Base-by-base conservation (phyloP, 2,329 filamentous ascomycete species). In the Aspergillus pseudotamarii region DNA sequence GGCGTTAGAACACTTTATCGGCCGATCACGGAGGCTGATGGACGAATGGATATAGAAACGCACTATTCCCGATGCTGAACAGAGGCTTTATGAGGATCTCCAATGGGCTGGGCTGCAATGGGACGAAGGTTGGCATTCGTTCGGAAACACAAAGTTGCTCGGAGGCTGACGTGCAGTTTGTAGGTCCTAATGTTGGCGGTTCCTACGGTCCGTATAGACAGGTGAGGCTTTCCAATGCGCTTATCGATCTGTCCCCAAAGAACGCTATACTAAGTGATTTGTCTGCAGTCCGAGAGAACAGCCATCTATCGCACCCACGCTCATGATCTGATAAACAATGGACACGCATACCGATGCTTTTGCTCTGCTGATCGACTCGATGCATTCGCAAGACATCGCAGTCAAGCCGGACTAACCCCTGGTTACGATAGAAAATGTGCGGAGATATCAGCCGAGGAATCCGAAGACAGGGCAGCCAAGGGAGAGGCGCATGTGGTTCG, bases 291-390 rank as follows among this genome's bases (percentile, higher is more conserved):
- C 1, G 88, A 97, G 76, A 86, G 95, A 61, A 88, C 92, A 2
- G 76, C 81, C 1, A 81, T 92, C 19, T 98, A 99, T 76, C 83
- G 85, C 66, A 77, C 88, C 61, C 88, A 97, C 73, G 89, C 90
- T 8, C 77, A 91, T 48, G 79, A 85, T 14, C 83, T 99, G 14
- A 76, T 99, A 4, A 78, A 88, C 5, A 83, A 85, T 9, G 91
- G 89, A 11, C 86, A 90, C 64, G 95, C 93, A 8, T 99, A 98
- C 77, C 89, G 94, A 66, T 99, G 95, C 78, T 99, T 99, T 82
- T 99, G 95, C 79, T 88, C 88, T 0, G 78, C 89, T 0, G 86
- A 92, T 62, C 87, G 91, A 34, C 83, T 96, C 4, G 86, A 91
- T 63, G 79, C 82, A 9, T 86, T 91, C 67, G 91, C 89, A 61